Evolutionary conservation across 768 basidiomycete species (phyloP).

Genomic region (Tubosaeta sp.): DNA sequence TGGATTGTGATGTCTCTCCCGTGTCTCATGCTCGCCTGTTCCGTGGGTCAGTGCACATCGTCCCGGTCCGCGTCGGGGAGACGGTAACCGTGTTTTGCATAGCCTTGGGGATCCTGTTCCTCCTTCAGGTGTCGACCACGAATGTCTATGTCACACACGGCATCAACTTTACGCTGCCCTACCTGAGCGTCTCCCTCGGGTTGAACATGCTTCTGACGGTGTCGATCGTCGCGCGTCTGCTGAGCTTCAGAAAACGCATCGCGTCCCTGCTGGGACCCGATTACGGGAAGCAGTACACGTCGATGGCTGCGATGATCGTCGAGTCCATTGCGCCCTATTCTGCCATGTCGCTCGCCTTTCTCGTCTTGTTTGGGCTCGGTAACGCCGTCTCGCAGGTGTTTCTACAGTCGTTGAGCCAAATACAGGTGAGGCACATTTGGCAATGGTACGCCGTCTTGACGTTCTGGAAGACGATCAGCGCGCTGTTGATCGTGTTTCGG

Average conservation of each 20-base stretch:
- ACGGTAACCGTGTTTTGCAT: not conserved
- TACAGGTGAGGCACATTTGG: slow-evolving; percentile 18
- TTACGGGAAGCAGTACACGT: slow-evolving; percentile 27
- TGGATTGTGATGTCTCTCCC: slow-evolving; percentile 12
- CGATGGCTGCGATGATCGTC: slow-evolving; percentile 32
- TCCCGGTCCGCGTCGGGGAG: not conserved
- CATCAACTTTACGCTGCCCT: slow-evolving; percentile 18
- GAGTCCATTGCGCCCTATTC: slow-evolving; percentile 34
- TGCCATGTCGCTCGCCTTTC: slow-evolving; percentile 24
- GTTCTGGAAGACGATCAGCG: not conserved
- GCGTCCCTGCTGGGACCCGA: slow-evolving; percentile 17
- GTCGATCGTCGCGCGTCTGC: slow-evolving; percentile 27
- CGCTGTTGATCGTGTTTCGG: not conserved
- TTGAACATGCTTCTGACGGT: slow-evolving; percentile 33
- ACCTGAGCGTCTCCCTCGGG: slow-evolving; percentile 25
- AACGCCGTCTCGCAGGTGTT: slow-evolving; percentile 27
- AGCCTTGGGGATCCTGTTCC: slow-evolving; percentile 8
- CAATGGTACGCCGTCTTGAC: too few relatives aligned
- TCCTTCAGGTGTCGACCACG: slow-evolving; percentile 11
- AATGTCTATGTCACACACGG: slow-evolving; percentile 5
- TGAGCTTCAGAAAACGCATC: slow-evolving; percentile 15
- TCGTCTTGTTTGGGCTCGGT: slow-evolving; percentile 23
- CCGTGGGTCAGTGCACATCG: slow-evolving; percentile 1
- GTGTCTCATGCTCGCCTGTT: slow-evolving; percentile 6
- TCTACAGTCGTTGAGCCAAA: slow-evolving; percentile 25